Evolutionary conservation across 2,329 filamentous ascomycete genomes (phyloP).

Genomic region (Cadophora sp.): DNA sequence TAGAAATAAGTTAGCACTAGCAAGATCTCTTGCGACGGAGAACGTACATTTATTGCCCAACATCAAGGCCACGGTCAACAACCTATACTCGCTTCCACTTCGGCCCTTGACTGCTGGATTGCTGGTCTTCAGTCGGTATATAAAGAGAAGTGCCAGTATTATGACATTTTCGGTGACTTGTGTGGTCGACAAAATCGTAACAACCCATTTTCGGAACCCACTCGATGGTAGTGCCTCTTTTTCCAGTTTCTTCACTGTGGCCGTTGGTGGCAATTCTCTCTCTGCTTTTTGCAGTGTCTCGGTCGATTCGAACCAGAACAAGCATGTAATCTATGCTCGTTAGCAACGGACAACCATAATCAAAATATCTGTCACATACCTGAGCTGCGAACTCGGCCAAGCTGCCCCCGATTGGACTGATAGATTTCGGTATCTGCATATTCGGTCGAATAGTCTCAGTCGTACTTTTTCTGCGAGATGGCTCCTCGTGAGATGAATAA

Average conservation of each 20-base stretch:
- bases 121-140: slow-evolving; percentile 89
- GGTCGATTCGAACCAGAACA: slow-evolving; percentile 96
- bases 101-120: slow-evolving; percentile 91
- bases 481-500: slow-evolving; percentile 31
- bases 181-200: slow-evolving; percentile 87
- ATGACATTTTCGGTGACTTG: slow-evolving; percentile 98
- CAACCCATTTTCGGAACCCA: slow-evolving; percentile 93
- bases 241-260: slow-evolving; percentile 62
- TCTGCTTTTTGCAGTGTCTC: slow-evolving; percentile 80
- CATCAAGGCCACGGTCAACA: slow-evolving; percentile 96
- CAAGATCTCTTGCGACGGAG: background rate
- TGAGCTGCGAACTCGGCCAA: slow-evolving; percentile 84
- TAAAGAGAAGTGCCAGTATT: slow-evolving; percentile 85
- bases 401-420: slow-evolving; percentile 77
- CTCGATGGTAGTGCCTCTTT: slow-evolving; percentile 76
- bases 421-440: slow-evolving; percentile 76
- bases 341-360: slow-evolving; percentile 23
- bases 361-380: slow-evolving; percentile 54
- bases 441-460: slow-evolving; percentile 39
- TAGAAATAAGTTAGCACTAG: slow-evolving; percentile 47
- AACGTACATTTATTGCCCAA: slow-evolving; percentile 91
- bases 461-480: slow-evolving; percentile 34
- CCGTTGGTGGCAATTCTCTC: slow-evolving; percentile 47
- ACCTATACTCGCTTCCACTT: slow-evolving; percentile 88
- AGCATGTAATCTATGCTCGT: slow-evolving; percentile 78